Evolutionary conservation across 2,329 filamentous ascomycete genomes (phyloP), one percentile per base, ranked within the genome.

Genomic region (Coniochaeta prunicola): DNA sequence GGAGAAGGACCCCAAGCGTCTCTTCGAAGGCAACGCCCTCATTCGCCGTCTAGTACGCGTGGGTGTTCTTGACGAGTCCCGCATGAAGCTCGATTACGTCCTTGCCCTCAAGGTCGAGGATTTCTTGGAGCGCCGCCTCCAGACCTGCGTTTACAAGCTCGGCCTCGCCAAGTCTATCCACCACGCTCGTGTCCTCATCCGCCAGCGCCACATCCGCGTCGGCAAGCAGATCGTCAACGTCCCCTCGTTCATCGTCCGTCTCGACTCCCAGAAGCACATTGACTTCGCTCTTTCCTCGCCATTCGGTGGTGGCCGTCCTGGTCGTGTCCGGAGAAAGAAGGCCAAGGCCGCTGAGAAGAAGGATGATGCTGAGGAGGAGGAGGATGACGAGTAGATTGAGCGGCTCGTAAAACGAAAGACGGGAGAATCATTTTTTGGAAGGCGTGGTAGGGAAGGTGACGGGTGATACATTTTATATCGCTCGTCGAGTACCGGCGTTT

Each of bases 21-120:
- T 99, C 70, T 99, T 99, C 86, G 94, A 99, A 87, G 94, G 94
- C 82, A 99, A 99, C 81, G 94, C 94, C 78, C 88, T 99, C 78
- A 99, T 99, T 89, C 94, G 94, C 79, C 94, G 94, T 90, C 92
- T 99, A 70, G 94, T 99, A 69, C 94, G 94, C 79, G 92, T 97
- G 77, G 94, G 94, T 91, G 94, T 99, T 75, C 91, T 99, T 75
- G 94, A 99, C 79, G 94, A 99, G 86, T 92, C 92, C 78, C 94
- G 94, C 87, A 99, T 99, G 94, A 99, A 97, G 90, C 94, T 99
- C 86, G 94, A 99, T 97, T 97, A 99, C 89, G 94, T 99, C 77
- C 84, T 99, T 77, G 94, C 94, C 82, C 89, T 99, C 64, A 96
- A 96, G 87, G 90, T 96, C 74, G 94, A 99, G 83, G 94, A 99